These are phyloP conservation scores for Luffa aegyptiaca DNA, from an alignment of 306 rosid genomes.

Conservation along the genomic window DNA sequence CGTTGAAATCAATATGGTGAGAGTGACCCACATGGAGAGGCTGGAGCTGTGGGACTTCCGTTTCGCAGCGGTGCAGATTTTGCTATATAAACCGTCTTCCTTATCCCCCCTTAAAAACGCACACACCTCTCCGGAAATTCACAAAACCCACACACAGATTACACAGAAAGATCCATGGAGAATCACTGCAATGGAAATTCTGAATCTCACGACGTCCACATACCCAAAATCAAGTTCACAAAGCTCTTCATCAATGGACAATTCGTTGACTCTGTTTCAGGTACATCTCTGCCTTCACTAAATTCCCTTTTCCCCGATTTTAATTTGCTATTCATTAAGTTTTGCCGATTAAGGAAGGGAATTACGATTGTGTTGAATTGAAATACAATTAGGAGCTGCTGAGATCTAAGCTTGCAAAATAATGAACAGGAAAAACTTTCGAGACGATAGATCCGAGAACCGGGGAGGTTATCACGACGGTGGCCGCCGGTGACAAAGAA, in stretches of 20 bases:
- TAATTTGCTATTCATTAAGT: too few species aligned
- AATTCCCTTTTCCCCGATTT: background rate
- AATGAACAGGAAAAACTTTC: constrained; percentile 52
- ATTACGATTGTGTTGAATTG: too few species aligned
- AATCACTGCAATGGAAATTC: constrained; percentile 15
- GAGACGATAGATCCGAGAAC: constrained; percentile 80
- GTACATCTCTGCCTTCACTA: constrained; percentile 9
- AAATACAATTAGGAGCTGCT: too few species aligned
- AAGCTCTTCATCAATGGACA: constrained; percentile 87
- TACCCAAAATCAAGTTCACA: constrained; percentile 63
- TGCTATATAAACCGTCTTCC: background rate
- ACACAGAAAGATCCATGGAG: constrained; percentile 22
- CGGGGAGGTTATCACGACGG: constrained; percentile 34
- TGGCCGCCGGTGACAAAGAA: constrained; percentile 51
- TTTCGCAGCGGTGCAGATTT: background rate
- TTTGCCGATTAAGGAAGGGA: too few species aligned
- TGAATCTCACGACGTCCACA: constrained; percentile 17
- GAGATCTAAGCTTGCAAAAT: too few species aligned
- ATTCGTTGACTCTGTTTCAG: constrained; percentile 70
- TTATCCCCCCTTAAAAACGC: background rate
- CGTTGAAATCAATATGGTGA: background rate
- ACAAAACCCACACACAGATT: background rate
- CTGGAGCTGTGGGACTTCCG: background rate
- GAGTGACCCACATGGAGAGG: background rate
- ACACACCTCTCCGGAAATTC: background rate